Evolutionary conservation across 306 rosid species (phyloP).

Genomic region (Fragaria vesca): DNA sequence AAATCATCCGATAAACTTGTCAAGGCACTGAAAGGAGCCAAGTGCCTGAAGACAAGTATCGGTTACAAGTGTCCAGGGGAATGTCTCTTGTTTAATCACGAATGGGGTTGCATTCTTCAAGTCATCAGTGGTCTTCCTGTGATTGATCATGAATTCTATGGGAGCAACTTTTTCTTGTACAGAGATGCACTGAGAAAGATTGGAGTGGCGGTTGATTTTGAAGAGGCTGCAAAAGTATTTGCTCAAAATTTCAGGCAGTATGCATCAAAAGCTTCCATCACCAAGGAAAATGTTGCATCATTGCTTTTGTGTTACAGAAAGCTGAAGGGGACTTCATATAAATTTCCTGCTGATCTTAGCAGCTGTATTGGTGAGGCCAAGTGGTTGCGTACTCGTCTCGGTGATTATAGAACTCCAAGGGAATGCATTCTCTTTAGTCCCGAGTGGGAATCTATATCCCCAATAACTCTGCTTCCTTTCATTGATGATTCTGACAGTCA

Average conservation of each 20-base stretch:
- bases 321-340: constrained; percentile 22
- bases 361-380: constrained; percentile 14
- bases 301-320: constrained; percentile 50
- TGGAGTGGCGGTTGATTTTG: constrained; percentile 60
- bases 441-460: constrained; percentile 58
- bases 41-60: constrained; percentile 53
- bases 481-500: constrained; percentile 46
- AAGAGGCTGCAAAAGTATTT: constrained; percentile 41
- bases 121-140: constrained; percentile 51
- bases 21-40: constrained; percentile 18
- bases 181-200: constrained; percentile 33
- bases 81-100: constrained; percentile 49
- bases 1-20: constrained; percentile 20
- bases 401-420: constrained; percentile 43
- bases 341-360: constrained; percentile 34
- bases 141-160: constrained; percentile 51
- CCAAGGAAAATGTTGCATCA: constrained; percentile 36
- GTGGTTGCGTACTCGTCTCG: constrained; percentile 61
- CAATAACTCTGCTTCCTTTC: constrained; percentile 65
- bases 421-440: constrained; percentile 60
- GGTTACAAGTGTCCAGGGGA: constrained; percentile 53
- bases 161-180: constrained; percentile 26
- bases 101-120: constrained; percentile 63
- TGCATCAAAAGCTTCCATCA: constrained; percentile 32
- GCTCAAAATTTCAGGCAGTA: constrained; percentile 34